Conservation (phyloP, 805 yeast genomes). For the Candida glaebosa region DNA sequence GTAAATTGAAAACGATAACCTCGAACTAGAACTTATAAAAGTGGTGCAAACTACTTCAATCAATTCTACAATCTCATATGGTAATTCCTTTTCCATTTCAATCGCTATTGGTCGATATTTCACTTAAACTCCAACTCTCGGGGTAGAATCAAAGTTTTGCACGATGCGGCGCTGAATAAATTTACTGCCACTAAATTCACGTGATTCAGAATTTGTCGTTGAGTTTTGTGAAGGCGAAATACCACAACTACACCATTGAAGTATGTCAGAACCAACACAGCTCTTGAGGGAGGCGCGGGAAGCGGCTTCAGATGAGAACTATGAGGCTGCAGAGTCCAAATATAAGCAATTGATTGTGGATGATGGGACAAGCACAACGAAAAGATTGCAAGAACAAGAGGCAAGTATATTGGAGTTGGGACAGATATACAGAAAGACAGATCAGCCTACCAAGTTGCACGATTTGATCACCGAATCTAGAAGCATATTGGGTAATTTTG, state of each 20-base stretch:
- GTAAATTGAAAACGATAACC: too few relatives aligned
- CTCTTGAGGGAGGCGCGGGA: constrained; percentile 58
- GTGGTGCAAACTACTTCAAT: too few relatives aligned
- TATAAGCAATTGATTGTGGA: constrained; percentile 49
- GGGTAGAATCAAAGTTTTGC: too few relatives aligned
- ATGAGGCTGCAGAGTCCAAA: constrained; percentile 54
- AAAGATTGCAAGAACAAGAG: constrained; percentile 49
- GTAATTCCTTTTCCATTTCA: too few relatives aligned
- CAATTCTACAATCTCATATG: too few relatives aligned
- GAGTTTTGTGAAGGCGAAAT: background rate
- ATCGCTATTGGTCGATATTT: too few relatives aligned
- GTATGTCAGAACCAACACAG: constrained; percentile 19
- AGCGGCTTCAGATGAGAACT: constrained; percentile 48
- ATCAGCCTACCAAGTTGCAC: constrained; percentile 50
- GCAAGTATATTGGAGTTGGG: constrained; percentile 74
- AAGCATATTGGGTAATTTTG: constrained; percentile 68
- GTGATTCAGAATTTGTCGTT: background rate
- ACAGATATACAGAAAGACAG: constrained; percentile 52
- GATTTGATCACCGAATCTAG: constrained; percentile 67
- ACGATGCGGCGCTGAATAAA: background rate
- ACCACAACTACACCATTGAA: background rate
- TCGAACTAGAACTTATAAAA: too few relatives aligned
- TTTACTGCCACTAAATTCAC: background rate
- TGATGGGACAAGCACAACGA: constrained; percentile 11
- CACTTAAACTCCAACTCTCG: too few relatives aligned